Evolutionary conservation across 1,139 yeast genomes (phyloP), one percentile per base, ranked within the genome.

Genomic region (Hansenula anomala): DNA sequence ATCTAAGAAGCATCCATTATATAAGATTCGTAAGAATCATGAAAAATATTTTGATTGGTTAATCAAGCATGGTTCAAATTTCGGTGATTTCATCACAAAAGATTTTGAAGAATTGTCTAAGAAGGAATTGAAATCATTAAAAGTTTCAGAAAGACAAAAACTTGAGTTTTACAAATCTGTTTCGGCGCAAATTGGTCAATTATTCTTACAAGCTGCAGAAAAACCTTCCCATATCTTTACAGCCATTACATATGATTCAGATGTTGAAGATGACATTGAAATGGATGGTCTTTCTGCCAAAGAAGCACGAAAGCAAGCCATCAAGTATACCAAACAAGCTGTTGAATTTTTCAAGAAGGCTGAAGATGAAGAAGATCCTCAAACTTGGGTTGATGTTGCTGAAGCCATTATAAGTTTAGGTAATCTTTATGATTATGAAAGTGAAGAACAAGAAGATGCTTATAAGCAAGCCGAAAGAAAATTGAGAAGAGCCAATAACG

Each of bases 371-470:
- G 87, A 81, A 37, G 87, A 82, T 28, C 95, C 95, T 0, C 83
- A 81, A 43, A 69, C 83, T 9, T 83, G 92, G 84, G 96, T 80
- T 7, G 75, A 75, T 48, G 66, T 84, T 33, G 96, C 96, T 3
- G 97, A 92, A 59, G 90, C 95, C 1, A 70, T 78, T 56, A 85
- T 90, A 28, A 75, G 83, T 13, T 65, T 86, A 49, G 97, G 90
- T 10, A 89, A 89, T 54, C 58, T 88, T 42, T 68, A 73, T 47
- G 84, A 79, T 11, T 63, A 75, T 31, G 89, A 82, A 28, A 71
- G 84, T 38, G 62, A 64, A 28, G 80, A 80, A 34, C 95, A 87
- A 60, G 84, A 80, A 44, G 52, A 66, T 13, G 63, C 72, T 39
- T 89, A 89, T 57, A 57, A 63, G 20, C 71, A 74, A 41, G 97